Conservation (phyloP, 805 yeast species). For the Tetrapisispora namnaoensis region DNA sequence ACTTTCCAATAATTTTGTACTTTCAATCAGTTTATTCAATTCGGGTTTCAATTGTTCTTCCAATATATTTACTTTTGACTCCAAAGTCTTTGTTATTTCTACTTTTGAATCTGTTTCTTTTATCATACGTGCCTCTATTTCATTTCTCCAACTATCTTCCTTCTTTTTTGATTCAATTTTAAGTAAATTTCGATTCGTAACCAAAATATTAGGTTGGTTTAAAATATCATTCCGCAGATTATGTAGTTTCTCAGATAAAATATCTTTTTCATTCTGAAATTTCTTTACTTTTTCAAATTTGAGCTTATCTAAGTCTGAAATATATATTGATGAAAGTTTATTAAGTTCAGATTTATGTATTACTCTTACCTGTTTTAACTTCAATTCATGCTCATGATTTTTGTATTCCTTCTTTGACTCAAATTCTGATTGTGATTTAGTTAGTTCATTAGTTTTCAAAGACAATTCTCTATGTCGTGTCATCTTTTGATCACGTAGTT, state of each 20-base stretch:
- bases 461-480: slow-evolving; percentile 22
- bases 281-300: slow-evolving; percentile 31
- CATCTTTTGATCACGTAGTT: slow-evolving; percentile 20
- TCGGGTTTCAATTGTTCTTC: slow-evolving; percentile 6
- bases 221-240: slow-evolving; percentile 11
- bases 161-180: slow-evolving; percentile 8
- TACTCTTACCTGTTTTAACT: slow-evolving; percentile 27
- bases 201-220: slow-evolving; percentile 13
- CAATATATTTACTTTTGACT: slow-evolving; percentile 19
- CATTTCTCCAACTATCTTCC: slow-evolving; percentile 21
- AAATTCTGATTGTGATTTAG: slow-evolving; percentile 23
- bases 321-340: slow-evolving; percentile 28
- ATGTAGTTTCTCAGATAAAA: slow-evolving; percentile 16
- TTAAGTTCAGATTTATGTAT: slow-evolving; percentile 33
- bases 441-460: slow-evolving; percentile 27
- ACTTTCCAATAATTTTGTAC: background rate
- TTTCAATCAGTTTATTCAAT: background rate
- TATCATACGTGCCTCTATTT: background rate
- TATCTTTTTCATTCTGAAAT: slow-evolving; percentile 25
- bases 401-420: slow-evolving; percentile 17
- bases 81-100: slow-evolving; percentile 20
- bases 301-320: slow-evolving; percentile 32
- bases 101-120: background rate
- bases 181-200: slow-evolving; percentile 11
- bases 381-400: slow-evolving; percentile 28